phyloP scores from a whole-genome alignment of 2,329 filamentous ascomycete genomes.

The Mollisiaceae sp. region DNA sequence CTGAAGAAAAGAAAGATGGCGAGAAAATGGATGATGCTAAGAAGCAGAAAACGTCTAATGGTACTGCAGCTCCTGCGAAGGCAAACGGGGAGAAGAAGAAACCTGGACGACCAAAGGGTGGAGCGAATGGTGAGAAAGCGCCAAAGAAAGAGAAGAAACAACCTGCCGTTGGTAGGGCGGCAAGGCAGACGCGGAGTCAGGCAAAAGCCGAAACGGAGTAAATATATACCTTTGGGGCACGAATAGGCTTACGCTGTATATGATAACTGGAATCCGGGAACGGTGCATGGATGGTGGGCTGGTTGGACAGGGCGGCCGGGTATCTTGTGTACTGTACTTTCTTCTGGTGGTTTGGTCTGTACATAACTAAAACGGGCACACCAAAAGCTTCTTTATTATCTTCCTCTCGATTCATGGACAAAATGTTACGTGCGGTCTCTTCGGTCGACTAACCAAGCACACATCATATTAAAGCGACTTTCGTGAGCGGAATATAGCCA shows the following conservation, averaged over 20 bases:
- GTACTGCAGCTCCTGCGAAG: slow-evolving; percentile 14
- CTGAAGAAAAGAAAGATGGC: slow-evolving; percentile 28
- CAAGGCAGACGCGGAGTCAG: slow-evolving; percentile 41
- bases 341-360: slow-evolving; percentile 19
- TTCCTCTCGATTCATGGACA: neutral
- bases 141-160: slow-evolving; percentile 41
- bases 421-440: no score
- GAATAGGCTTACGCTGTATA: neutral
- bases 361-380: slow-evolving; percentile 19
- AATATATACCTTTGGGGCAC: no score
- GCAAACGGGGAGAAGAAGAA: slow-evolving; percentile 38
- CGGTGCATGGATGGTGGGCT: slow-evolving; percentile 7
- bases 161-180: slow-evolving; percentile 34
- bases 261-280: slow-evolving; percentile 6
- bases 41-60: slow-evolving; percentile 34
- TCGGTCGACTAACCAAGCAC: no score
- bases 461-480: no score
- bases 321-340: slow-evolving; percentile 2
- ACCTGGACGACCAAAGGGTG: slow-evolving; percentile 35
- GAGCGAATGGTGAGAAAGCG: slow-evolving; percentile 22
- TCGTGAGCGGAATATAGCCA: no score
- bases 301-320: slow-evolving; percentile 3
- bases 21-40: slow-evolving; percentile 27
- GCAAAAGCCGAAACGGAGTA: slow-evolving; percentile 11
- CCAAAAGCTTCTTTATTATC: slow-evolving; percentile 13